Evolutionary conservation across 2,329 filamentous ascomycete genomes (phyloP), one percentile per base, ranked within the genome.

Genomic region (Colletotrichum somersetense): DNA sequence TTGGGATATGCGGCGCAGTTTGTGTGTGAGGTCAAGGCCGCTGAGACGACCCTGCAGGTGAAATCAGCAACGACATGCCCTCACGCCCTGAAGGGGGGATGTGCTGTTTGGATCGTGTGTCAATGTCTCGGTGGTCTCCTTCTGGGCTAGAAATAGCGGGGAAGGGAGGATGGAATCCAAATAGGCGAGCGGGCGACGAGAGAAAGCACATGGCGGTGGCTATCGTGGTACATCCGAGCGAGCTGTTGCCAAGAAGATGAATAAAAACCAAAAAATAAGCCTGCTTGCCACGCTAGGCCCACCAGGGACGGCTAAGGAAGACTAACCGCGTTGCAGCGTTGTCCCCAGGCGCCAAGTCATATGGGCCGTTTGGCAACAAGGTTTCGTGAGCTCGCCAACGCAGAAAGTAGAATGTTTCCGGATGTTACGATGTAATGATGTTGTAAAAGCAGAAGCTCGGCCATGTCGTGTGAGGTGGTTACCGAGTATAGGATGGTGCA

Each of bases 231-330:
- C 63, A 58, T 68, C 68, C 52, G 69, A 65, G n/a, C 46, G 62
- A 58, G 30, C 44, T 42, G 20, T 23, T 35, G 44, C 18, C 59
- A 55, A 62, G 48, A 50, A 65, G 61, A 48, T 44, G 7, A 46
- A n/a, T n/a, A 12, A 23, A n/a, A 48, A 6, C 5, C 2, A 46
- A 46, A n/a, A 5, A 38, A 30, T 30, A 3, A 38, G 58, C 64
- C 69, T 63, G 65, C 58, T 72, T 66, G 46, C 69, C 69, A 63
- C 69, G 65, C 62, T 72, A 44, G 35, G 59, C 14, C 44, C 52
- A 35, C 42, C 50, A 18, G 35, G 42, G 64, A 67, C 26, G 6
- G 23, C 30, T 4, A 14, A 11, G 46, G 56, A 35, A 52, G 30
- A 20, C 68, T 58, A 71, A 53, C 40, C 68, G 30, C 30, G 52